Conservation (phyloP, 2,329 filamentous ascomycete genomes). For the Ophiostoma australiae region DNA sequence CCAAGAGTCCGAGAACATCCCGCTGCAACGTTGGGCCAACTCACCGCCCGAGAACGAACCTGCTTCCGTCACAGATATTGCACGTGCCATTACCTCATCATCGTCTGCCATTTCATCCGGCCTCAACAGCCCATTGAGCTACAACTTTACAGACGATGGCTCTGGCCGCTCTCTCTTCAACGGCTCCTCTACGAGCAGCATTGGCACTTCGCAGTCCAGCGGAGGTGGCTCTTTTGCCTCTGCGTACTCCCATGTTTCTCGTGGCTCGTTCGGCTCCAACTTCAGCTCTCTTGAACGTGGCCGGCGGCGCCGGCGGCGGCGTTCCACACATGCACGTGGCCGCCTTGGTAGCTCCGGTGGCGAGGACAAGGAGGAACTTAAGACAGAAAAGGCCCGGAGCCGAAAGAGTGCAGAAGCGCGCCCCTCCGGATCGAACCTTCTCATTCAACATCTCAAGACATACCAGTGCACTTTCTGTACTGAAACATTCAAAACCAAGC, state of each 20-base stretch:
- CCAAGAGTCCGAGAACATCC: conserved; percentile 44
- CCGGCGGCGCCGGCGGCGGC: conserved; percentile 48
- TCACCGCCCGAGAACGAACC: conserved; percentile 58
- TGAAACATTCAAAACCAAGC: conserved; percentile 62
- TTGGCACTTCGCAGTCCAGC: conserved; percentile 58
- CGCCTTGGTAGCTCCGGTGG: conserved; percentile 8
- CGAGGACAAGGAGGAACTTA: background rate
- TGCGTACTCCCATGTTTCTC: conserved; percentile 55
- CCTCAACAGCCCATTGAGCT: conserved; percentile 53
- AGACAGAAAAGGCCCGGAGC: background rate
- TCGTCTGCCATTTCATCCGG: conserved; percentile 45
- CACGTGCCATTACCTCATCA: conserved; percentile 50
- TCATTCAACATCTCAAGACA: conserved; percentile 47
- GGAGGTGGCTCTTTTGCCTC: conserved; percentile 52
- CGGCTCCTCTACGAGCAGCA: conserved; percentile 55
- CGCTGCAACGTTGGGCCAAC: conserved; percentile 54
- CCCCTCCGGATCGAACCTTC: conserved; percentile 27
- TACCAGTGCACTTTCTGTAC: conserved; percentile 67
- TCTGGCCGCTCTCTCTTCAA: conserved; percentile 55
- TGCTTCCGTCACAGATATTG: conserved; percentile 55
- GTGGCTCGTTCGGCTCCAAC: conserved; percentile 52
- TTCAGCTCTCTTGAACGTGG: conserved; percentile 45
- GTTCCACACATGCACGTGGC: conserved; percentile 34
- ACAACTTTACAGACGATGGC: conserved; percentile 57
- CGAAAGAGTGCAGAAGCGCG: conserved; percentile 34